Evolutionary conservation across 192 early-diverging fungal species (phyloP).

Genomic region (Hyaloraphidium curvatum): DNA sequence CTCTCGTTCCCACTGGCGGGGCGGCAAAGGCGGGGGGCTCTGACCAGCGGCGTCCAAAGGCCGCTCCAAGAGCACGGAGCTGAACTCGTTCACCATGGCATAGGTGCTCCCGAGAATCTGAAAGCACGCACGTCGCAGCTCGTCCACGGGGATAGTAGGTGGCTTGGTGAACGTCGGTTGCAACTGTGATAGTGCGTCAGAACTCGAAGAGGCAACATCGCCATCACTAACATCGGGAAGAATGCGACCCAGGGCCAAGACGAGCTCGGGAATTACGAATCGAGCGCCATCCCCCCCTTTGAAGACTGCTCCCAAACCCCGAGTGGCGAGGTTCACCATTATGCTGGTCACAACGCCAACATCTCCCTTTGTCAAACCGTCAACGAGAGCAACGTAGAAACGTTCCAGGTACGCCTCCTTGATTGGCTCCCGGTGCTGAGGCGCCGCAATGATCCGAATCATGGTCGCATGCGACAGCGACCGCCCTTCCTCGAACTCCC

Average conservation of each 20-base stretch:
- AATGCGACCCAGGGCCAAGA: conserved; percentile 41
- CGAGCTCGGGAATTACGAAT: conserved; percentile 51
- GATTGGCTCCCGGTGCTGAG: too few species aligned
- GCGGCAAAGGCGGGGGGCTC: too few species aligned
- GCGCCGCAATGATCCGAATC: too few species aligned
- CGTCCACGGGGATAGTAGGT: conserved; percentile 22
- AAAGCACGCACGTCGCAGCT: conserved; percentile 43
- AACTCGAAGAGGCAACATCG: neutral
- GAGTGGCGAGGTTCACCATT: conserved; percentile 29
- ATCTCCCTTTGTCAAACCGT: conserved; percentile 39
- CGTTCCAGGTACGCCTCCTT: conserved; percentile 59
- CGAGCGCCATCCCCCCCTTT: conserved; percentile 50
- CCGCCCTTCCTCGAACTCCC: too few species aligned
- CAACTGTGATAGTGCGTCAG: conserved; percentile 14
- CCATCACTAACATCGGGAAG: conserved; percentile 16
- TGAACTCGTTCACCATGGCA: conserved; percentile 49
- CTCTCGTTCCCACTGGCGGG: too few species aligned
- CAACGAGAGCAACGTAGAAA: conserved; percentile 43
- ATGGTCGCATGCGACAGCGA: too few species aligned
- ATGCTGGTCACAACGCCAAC: conserved; percentile 43
- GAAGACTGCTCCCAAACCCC: conserved; percentile 50
- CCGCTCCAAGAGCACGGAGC: too few species aligned
- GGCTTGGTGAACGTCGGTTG: conserved; percentile 1
- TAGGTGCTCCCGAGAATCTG: conserved; percentile 40
- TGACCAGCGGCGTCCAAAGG: too few species aligned